Evolutionary conservation across 352 stramenopile genomes (phyloP), one percentile per base, ranked within the genome.

Genomic region (Pythium sp.): DNA sequence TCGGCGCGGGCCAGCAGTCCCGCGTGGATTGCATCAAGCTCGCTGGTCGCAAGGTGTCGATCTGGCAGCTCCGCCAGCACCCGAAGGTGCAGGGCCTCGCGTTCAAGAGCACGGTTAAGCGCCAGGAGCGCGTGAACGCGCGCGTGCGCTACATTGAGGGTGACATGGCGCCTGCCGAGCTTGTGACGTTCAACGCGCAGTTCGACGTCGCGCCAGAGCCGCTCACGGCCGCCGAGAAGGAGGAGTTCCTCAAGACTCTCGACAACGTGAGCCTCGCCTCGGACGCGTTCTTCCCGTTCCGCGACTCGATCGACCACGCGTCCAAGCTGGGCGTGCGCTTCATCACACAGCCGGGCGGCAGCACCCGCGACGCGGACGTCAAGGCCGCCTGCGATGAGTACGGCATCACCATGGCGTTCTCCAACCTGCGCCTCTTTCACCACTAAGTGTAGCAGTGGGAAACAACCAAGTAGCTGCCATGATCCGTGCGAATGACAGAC

Each of bases 241-340:
- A 97, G 12, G 91, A 83, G 22, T 99, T 99, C 80, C 84, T 99
- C 49, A 77, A 82, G 49, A 85, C 88, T 43, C 77, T 97, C 54
- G 84, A 84, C 32, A 77, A 96, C 47, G 94, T 99, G 36, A 97
- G 87, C 56, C 94, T 99, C n/a, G 97, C 93, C 43, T 98, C 93
- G 28, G 98, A 99, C 78, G 98, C 98, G 15, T 99, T 99, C 88
- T 99, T 99, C 86, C 98, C 98, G 36, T 99, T 99, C 89, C 93
- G 98, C 62, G 97, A 99, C 85, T 98, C 93, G 22, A 99, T 99
- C 76, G 97, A 99, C 87, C 97, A 99, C 80, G 88, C 90, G 41
- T 79, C 89, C 57, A 97, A 97, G 81, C 81, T 98, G 32, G 98
- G 98, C 60, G 98, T 99, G 30, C 93, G 90, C 57, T 99, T 93